phyloP scores from a whole-genome alignment of 441 rosid species.

The Jatropha podagrica region DNA sequence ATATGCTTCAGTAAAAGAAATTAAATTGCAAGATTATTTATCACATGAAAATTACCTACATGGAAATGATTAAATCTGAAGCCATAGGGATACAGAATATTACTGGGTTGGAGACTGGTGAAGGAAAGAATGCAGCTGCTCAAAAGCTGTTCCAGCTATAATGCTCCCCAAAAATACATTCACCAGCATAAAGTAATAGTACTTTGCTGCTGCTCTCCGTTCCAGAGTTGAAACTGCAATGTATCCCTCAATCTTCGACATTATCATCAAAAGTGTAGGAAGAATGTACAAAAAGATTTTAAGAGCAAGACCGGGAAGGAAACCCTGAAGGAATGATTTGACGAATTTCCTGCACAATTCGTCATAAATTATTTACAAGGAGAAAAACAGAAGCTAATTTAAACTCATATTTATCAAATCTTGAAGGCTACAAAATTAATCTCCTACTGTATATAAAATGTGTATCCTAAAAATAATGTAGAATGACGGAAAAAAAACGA shows the following conservation, averaged over 20 bases:
- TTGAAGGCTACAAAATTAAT: neutral
- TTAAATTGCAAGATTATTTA: neutral
- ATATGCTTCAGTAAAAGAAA: neutral
- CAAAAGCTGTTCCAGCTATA: slow-evolving; percentile 81
- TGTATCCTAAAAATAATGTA: neutral
- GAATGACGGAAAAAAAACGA: neutral
- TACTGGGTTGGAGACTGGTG: slow-evolving; percentile 91
- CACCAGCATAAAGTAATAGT: slow-evolving; percentile 92
- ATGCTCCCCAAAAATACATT: slow-evolving; percentile 98
- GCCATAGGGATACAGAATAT: slow-evolving; percentile 23
- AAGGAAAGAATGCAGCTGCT: slow-evolving; percentile 87
- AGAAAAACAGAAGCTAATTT: slow-evolving; percentile 10
- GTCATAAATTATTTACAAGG: slow-evolving; percentile 11
- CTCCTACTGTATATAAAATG: too few species aligned
- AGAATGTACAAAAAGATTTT: slow-evolving; percentile 80
- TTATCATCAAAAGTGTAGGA: slow-evolving; percentile 66
- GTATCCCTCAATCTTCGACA: slow-evolving; percentile 96
- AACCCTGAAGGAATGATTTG: slow-evolving; percentile 96
- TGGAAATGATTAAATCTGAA: slow-evolving; percentile 13
- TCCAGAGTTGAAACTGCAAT: slow-evolving; percentile 76
- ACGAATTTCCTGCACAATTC: slow-evolving; percentile 64
- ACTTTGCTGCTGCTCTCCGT: slow-evolving; percentile 81
- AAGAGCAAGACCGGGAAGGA: slow-evolving; percentile 92
- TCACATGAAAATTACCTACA: slow-evolving; percentile 8
- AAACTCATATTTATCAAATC: neutral